These are phyloP conservation scores for Calonectria pseudoturangicola DNA, from an alignment of 2,329 filamentous ascomycete species.

Conservation along the genomic window DNA sequence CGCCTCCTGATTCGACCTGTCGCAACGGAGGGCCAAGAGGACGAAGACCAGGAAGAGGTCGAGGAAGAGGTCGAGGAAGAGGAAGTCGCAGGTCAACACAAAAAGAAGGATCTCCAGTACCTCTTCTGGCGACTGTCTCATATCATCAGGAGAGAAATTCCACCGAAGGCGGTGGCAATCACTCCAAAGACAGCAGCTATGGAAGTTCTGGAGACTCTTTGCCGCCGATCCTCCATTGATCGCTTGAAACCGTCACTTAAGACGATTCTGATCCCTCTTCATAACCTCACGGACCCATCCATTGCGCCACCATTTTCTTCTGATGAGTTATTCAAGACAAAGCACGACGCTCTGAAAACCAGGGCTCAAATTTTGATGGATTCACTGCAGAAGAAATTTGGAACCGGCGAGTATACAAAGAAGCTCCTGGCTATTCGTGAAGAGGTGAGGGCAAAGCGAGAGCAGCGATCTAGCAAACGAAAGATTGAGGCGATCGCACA, in stretches of 20 bases:
- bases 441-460: constrained; percentile 81
- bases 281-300: constrained; percentile 88
- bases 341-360: constrained; percentile 81
- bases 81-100: constrained; percentile 64
- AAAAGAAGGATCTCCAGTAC: constrained; percentile 75
- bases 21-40: constrained; percentile 66
- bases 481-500: constrained; percentile 90
- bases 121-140: constrained; percentile 86
- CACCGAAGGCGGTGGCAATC: constrained; percentile 77
- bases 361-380: constrained; percentile 87
- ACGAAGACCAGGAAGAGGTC: constrained; percentile 59
- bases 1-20: constrained; percentile 64
- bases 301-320: constrained; percentile 83
- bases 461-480: constrained; percentile 87
- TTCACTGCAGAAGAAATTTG: constrained; percentile 88
- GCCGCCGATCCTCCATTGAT: constrained; percentile 74
- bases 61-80: constrained; percentile 63
- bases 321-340: constrained; percentile 80
- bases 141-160: constrained; percentile 85
- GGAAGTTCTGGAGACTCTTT: constrained; percentile 82
- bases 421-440: constrained; percentile 84
- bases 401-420: constrained; percentile 85
- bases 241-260: constrained; percentile 79
- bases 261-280: constrained; percentile 76
- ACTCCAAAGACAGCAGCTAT: constrained; percentile 85